A percentile compares a stretch with the other conserved stretches of the same genome.
phyloP scores from a whole-genome alignment of 2,329 filamentous ascomycete genomes.

The Fonsecaea multimorphosa region DNA sequence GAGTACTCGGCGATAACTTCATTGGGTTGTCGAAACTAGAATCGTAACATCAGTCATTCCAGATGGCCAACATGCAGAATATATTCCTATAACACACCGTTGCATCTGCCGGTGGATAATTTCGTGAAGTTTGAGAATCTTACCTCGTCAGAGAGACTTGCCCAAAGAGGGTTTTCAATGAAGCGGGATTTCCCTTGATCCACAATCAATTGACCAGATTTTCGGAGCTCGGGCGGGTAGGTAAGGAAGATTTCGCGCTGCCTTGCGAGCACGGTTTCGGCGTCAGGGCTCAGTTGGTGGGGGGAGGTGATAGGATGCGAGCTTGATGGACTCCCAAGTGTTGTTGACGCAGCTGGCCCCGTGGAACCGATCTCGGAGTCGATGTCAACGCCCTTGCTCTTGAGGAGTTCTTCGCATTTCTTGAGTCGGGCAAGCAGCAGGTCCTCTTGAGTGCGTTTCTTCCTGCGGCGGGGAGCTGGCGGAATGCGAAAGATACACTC shows the following conservation, averaged over 20 bases:
- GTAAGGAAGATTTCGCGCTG: constrained; percentile 8
- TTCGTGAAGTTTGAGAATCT: constrained; percentile 1
- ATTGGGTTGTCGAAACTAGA: constrained; percentile 23
- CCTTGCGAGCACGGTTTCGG: not conserved
- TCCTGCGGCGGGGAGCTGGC: constrained; percentile 39
- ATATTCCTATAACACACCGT: not conserved
- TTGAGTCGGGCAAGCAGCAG: constrained; percentile 37
- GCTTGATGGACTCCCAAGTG: not conserved
- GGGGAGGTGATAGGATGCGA: constrained; percentile 7
- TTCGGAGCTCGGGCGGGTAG: constrained; percentile 10
- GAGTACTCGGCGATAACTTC: constrained; percentile 38
- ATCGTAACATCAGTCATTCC: not conserved
- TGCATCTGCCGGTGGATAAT: not conserved
- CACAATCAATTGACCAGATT: constrained; percentile 30
- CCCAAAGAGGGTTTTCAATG: constrained; percentile 40
- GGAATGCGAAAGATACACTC: constrained; percentile 47
- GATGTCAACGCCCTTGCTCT: constrained; percentile 36
- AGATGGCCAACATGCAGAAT: not conserved
- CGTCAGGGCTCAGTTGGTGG: constrained; percentile 11
- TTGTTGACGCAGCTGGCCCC: not conserved
- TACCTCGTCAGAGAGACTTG: constrained; percentile 35
- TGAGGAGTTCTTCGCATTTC: constrained; percentile 38
- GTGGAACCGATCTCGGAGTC: constrained; percentile 15
- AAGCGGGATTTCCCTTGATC: constrained; percentile 36
- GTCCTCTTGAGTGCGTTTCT: constrained; percentile 40